phyloP scores from a whole-genome alignment of 495 filamentous ascomycete species.

The Xylaria telfairii region DNA sequence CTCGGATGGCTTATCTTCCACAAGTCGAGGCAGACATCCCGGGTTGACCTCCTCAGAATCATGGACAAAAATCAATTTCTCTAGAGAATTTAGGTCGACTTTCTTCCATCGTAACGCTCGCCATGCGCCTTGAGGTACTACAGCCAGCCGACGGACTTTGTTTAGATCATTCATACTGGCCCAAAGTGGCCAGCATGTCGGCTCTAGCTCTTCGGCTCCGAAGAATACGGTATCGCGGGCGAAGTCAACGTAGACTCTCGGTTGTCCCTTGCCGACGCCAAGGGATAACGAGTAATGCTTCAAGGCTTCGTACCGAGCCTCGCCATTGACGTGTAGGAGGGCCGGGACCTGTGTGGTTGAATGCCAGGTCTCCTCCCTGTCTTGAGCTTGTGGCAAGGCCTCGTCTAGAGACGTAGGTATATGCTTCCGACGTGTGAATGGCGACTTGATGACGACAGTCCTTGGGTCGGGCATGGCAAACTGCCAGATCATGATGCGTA shows the following conservation, averaged over 20 bases:
- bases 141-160: slow-evolving; percentile 33
- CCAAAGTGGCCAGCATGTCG: slow-evolving; percentile 36
- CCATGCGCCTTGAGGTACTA: slow-evolving; percentile 39
- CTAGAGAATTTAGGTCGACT: slow-evolving; percentile 30
- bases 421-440: slow-evolving; percentile 25
- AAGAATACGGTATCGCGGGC: slow-evolving; percentile 42
- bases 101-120: slow-evolving; percentile 36
- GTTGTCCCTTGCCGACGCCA: slow-evolving; percentile 38
- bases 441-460: slow-evolving; percentile 36
- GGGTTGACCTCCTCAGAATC: slow-evolving; percentile 32
- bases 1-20: slow-evolving; percentile 32
- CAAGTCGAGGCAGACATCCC: slow-evolving; percentile 31
- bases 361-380: slow-evolving; percentile 33
- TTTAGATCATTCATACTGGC: slow-evolving; percentile 30
- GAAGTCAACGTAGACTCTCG: slow-evolving; percentile 44
- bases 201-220: slow-evolving; percentile 32
- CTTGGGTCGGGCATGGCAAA: slow-evolving; percentile 36
- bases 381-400: slow-evolving; percentile 23
- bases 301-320: slow-evolving; percentile 43
- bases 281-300: slow-evolving; percentile 43
- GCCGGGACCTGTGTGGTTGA: slow-evolving; percentile 38
- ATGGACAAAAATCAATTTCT: slow-evolving; percentile 39
- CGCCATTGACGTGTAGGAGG: slow-evolving; percentile 42
- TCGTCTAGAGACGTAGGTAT: slow-evolving; percentile 34
- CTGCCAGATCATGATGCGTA: slow-evolving; percentile 55